Evolutionary conservation across 768 basidiomycete species (phyloP).

Genomic region (Panellus pusillus): DNA sequence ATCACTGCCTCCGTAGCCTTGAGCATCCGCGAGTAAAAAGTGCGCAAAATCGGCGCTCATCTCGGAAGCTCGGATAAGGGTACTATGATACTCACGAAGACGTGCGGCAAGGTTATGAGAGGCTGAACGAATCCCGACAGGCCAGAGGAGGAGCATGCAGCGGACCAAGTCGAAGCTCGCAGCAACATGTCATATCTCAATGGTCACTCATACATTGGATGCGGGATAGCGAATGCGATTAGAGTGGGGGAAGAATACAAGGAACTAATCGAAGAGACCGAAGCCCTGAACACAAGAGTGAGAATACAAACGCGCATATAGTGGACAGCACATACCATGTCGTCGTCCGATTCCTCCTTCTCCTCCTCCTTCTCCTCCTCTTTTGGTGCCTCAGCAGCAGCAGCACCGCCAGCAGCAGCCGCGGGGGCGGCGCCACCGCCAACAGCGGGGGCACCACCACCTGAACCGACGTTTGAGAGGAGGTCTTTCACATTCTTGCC

Average conservation of each 20-base stretch:
- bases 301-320: not conserved
- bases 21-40: too few relatives aligned
- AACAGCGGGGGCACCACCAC: slow-evolving; percentile 82
- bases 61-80: too few relatives aligned
- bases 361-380: slow-evolving; percentile 85
- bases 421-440: slow-evolving; percentile 49
- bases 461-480: slow-evolving; percentile 91
- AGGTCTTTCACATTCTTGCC: slow-evolving; percentile 97
- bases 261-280: slow-evolving; percentile 88
- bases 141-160: too few relatives aligned
- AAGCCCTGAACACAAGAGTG: slow-evolving; percentile 64
- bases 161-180: too few relatives aligned
- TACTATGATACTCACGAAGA: too few relatives aligned
- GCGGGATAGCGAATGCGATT: too few relatives aligned
- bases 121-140: too few relatives aligned
- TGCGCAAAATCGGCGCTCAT: too few relatives aligned
- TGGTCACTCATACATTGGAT: too few relatives aligned
- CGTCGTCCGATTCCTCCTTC: slow-evolving; percentile 88
- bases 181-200: too few relatives aligned
- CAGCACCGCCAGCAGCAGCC: slow-evolving; percentile 52
- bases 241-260: not conserved
- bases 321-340: slow-evolving; percentile 60
- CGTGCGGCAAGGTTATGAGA: too few relatives aligned
- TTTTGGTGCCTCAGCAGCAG: slow-evolving; percentile 69
- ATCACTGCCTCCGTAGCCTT: too few relatives aligned